Conservation (phyloP, 2,329 filamentous ascomycete genomes). For the Cladosporium colombiae region DNA sequence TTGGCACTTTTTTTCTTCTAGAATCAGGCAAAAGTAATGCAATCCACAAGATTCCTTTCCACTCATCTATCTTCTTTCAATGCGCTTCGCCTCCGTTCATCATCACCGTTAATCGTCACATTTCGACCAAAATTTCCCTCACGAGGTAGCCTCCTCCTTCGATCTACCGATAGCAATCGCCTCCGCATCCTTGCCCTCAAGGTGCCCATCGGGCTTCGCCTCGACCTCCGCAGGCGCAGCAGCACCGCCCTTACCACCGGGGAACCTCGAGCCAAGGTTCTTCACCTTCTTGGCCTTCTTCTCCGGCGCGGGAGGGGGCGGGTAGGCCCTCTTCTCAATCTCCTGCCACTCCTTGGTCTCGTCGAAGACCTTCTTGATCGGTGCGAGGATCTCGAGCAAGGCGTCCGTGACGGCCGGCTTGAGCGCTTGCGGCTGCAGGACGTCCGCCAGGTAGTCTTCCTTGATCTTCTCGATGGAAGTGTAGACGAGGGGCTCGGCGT, state of each 20-base stretch:
- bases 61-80: not conserved
- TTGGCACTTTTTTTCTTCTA: not conserved
- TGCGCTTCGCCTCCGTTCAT: not conserved
- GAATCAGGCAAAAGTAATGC: too few relatives aligned
- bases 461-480: conserved; percentile 72
- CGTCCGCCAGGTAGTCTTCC: conserved; percentile 76
- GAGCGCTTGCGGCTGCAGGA: conserved; percentile 70
- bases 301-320: conserved; percentile 59
- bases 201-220: conserved; percentile 48
- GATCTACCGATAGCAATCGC: conserved; percentile 45
- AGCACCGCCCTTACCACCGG: conserved; percentile 43
- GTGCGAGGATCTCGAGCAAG: conserved; percentile 71
- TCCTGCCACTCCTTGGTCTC: conserved; percentile 77
- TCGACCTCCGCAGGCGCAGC: conserved; percentile 39
- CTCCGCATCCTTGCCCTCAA: conserved; percentile 46
- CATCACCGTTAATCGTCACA: conserved; percentile 15
- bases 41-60: not conserved
- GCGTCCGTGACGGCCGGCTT: conserved; percentile 80
- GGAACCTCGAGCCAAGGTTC: conserved; percentile 69
- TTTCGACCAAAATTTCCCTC: not conserved
- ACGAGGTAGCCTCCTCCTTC: conserved; percentile 31
- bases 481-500: conserved; percentile 77
- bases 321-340: conserved; percentile 77
- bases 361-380: conserved; percentile 74
- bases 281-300: conserved; percentile 73